Conservation (phyloP, 768 basidiomycete genomes). For the Dioszegia crocea region DNA sequence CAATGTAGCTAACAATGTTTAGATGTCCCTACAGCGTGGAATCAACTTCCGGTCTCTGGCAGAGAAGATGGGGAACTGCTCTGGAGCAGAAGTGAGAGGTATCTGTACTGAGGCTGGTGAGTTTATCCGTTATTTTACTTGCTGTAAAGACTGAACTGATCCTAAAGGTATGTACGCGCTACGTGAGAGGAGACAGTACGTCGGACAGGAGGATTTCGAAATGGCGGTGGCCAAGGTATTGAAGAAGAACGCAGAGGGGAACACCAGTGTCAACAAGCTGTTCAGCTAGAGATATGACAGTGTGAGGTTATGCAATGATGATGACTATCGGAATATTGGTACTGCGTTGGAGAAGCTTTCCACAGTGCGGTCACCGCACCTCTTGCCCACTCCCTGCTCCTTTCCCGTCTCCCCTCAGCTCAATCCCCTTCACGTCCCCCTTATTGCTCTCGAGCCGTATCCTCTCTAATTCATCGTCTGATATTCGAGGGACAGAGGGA, state of each 20-base stretch:
- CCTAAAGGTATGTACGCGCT: conserved; percentile 86
- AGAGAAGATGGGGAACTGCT: conserved; percentile 99
- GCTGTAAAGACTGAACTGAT: background rate
- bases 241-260: conserved; percentile 95
- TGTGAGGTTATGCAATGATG: background rate
- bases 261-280: conserved; percentile 88
- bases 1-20: conserved; percentile 1
- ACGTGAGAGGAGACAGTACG: conserved; percentile 89
- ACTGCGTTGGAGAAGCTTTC: too few relatives aligned
- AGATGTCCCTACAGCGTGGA: conserved; percentile 97
- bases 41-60: conserved; percentile 94
- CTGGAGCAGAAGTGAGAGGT: conserved; percentile 93
- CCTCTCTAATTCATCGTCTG: conserved; percentile 31
- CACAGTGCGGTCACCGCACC: conserved; percentile 25
- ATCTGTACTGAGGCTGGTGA: conserved; percentile 94
- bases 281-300: too few relatives aligned
- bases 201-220: conserved; percentile 98
- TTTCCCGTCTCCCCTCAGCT: conserved; percentile 37
- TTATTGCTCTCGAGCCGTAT: conserved; percentile 19
- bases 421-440: conserved; percentile 28
- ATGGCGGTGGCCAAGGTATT: conserved; percentile 95
- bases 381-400: conserved; percentile 43
- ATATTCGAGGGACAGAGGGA: conserved; percentile 49
- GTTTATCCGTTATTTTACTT: conserved; percentile 23
- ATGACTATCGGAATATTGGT: background rate